Base-by-base conservation (phyloP, 306 rosid species). In the Dicorynia guianensis region DNA sequence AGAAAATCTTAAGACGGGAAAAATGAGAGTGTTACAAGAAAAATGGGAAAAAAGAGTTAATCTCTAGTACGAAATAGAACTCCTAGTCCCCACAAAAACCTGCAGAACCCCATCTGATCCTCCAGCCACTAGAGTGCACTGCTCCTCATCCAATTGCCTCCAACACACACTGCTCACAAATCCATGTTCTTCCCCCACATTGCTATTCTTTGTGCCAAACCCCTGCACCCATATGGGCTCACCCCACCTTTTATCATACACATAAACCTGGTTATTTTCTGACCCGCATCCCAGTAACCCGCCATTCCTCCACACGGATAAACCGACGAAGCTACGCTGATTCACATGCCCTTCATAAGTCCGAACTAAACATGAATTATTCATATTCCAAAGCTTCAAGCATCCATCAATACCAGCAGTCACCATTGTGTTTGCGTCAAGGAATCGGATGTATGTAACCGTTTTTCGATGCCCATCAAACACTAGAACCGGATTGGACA, bases 131-230 rank as follows among this genome's bases (percentile, higher is more conserved):
- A 89, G 78, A 1, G 85, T 86, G 34, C 89, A 89, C 8, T 80
- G 57, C 7, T 89, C 85, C 62, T 72, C 86, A 0, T 72, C 86
- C 15, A 43, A 59, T 57, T 89, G 89, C 68, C 86, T 63, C 93
- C 93, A 89, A 43, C 87, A 80, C 20, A 89, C 91, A 7, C 90
- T 80, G 43, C 93, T 86, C 43, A 89, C 93, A 34, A 86, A 86
- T 9, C 85, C 80, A 0, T 18, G 20, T 2, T 72, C 81, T 2
- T 72, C 81, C 4, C 39, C 53, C 11, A 71, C 78, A 1, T 13
- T 47, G 20, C 67, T 38, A 10, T 44, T 63, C 78, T 33, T 12
- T 5, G 69, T 43, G 6, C 70, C 84, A 9, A 88, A 88, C 35
- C 79, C 93, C 11, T 72, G 78, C 39, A 70, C 68, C 93, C 93